Conservation (phyloP, 164 flowering plant species). For the Tetrastigma voinierianum region DNA sequence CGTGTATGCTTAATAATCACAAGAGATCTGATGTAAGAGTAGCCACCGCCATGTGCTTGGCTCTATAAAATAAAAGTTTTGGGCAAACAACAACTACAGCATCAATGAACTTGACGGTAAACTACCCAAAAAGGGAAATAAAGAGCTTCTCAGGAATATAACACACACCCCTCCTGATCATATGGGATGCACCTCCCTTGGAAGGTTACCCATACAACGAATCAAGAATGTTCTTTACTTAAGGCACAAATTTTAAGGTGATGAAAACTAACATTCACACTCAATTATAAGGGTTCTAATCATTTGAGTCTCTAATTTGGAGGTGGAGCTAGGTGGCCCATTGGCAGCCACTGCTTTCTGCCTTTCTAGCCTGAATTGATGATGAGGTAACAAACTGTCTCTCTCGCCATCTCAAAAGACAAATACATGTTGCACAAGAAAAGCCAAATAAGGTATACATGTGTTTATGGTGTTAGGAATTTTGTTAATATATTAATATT, state of each 20-base stretch:
- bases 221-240: neutral
- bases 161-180: conserved; percentile 3
- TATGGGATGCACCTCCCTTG: neutral
- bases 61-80: conserved; percentile 5
- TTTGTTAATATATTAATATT: conserved; percentile 7
- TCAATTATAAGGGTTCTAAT: conserved; percentile 12
- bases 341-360: neutral
- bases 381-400: conserved; percentile 16
- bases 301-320: conserved; percentile 18
- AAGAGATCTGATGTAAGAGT: conserved; percentile 1
- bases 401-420: conserved; percentile 22
- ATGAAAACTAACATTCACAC: conserved; percentile 9
- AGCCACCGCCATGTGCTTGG: conserved; percentile 25
- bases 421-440: conserved; percentile 11
- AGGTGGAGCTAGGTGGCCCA: conserved; percentile 10
- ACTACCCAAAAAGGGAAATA: conserved; percentile 5
- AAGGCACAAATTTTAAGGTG: conserved; percentile 5
- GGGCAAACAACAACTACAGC: conserved; percentile 11
- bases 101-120: conserved; percentile 8
- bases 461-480: conserved; percentile 2
- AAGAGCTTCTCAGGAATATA: conserved; percentile 10
- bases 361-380: conserved; percentile 13
- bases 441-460: conserved; percentile 28
- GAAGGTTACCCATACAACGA: conserved; percentile 5
- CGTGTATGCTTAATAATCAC: conserved; percentile 7